These are phyloP conservation scores for Polyplosphaeria fusca DNA, from an alignment of 495 filamentous ascomycete species.

Conservation along the genomic window DNA sequence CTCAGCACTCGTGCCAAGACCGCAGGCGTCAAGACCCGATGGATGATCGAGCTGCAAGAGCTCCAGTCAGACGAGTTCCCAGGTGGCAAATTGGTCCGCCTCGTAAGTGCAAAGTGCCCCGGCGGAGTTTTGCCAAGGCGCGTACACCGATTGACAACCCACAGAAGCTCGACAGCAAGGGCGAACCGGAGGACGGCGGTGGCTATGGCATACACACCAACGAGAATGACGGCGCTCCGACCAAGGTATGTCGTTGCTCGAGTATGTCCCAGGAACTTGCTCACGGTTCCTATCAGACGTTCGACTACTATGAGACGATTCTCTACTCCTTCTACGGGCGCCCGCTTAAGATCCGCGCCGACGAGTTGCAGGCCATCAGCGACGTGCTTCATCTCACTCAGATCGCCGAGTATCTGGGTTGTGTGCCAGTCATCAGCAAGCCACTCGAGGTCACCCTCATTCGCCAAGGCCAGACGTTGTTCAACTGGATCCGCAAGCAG, in stretches of 20 bases:
- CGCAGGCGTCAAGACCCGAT: conserved; percentile 29
- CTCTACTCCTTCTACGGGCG: conserved; percentile 47
- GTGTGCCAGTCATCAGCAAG: conserved; percentile 40
- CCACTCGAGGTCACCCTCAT: conserved; percentile 45
- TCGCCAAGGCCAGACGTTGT: conserved; percentile 43
- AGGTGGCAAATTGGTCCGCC: conserved; percentile 19
- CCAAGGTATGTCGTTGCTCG: no score
- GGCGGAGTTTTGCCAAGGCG: neutral
- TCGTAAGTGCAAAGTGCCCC: conserved; percentile 13
- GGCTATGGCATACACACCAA: conserved; percentile 15
- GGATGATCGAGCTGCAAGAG: conserved; percentile 28
- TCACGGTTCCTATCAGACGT: no score
- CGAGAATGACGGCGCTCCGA: conserved; percentile 33
- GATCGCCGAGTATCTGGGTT: conserved; percentile 45
- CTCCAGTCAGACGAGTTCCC: conserved; percentile 5
- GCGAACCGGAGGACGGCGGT: conserved; percentile 1
- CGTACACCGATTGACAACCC: neutral
- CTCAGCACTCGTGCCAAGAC: conserved; percentile 16
- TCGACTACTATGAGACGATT: conserved; percentile 41
- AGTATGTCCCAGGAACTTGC: no score
- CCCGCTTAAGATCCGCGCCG: conserved; percentile 36
- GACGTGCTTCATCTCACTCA: conserved; percentile 41
- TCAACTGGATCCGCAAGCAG: conserved; percentile 39
- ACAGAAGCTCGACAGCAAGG: conserved; percentile 20
- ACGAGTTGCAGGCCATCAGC: conserved; percentile 28